Conservation (phyloP, 139 green algal genomes). For the Chlamydomonas urium region DNA sequence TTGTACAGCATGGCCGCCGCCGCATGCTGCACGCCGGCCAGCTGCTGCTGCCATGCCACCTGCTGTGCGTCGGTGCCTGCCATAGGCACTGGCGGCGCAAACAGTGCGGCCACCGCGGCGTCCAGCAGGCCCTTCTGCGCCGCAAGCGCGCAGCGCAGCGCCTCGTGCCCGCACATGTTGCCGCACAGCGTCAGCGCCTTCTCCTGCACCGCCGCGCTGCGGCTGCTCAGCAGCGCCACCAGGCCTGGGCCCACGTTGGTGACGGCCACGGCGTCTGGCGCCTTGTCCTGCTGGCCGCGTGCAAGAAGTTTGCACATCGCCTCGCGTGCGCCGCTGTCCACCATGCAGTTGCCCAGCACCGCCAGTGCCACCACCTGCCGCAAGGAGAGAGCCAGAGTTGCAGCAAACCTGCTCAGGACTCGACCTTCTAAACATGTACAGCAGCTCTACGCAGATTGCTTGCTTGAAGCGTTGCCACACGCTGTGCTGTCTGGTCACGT, state of each 20-base stretch:
- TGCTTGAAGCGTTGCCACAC: too few relatives aligned
- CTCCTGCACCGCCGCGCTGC: slow-evolving; percentile 21
- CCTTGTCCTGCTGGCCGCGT: not conserved
- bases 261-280: not conserved
- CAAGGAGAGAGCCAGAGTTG: too few relatives aligned
- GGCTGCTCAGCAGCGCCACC: slow-evolving; percentile 1
- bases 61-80: too few relatives aligned
- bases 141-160: slow-evolving; percentile 18
- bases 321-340: slow-evolving; percentile 27
- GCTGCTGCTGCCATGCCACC: too few relatives aligned
- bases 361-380: slow-evolving; percentile 26
- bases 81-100: too few relatives aligned
- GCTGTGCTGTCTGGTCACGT: too few relatives aligned
- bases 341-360: slow-evolving; percentile 45
- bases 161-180: slow-evolving; percentile 39
- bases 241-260: not conserved
- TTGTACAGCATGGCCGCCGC: slow-evolving; percentile 40
- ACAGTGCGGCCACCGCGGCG: not conserved
- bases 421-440: too few relatives aligned
- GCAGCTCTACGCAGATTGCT: too few relatives aligned
- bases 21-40: not conserved
- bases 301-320: slow-evolving; percentile 22
- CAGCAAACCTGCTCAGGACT: too few relatives aligned
- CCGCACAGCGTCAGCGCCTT: slow-evolving; percentile 32
- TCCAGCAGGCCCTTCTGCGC: not conserved